Conservation (phyloP, 169 alveolate genomes). For the Toxoplasma gondii region DNA sequence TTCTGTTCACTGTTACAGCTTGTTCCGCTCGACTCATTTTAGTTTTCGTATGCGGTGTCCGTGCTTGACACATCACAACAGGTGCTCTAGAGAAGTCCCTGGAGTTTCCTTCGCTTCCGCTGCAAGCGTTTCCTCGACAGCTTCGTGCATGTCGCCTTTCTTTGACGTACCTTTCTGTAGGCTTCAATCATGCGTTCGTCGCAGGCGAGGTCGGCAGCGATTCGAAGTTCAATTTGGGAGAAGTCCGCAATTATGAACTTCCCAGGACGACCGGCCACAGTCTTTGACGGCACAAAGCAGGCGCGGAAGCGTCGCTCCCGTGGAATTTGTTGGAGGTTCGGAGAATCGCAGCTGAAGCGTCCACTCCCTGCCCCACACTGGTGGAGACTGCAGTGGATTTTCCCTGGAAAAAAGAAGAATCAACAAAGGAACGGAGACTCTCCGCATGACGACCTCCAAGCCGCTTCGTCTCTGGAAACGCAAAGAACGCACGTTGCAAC, state of each 20-base stretch:
- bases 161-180: conserved; percentile 68
- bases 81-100: too few relatives aligned
- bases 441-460: neutral
- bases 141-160: too few relatives aligned
- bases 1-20: too few relatives aligned
- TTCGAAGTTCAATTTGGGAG: conserved; percentile 86
- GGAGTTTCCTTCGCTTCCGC: too few relatives aligned
- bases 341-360: conserved; percentile 87
- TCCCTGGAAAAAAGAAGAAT: conserved; percentile 62
- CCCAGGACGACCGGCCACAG: neutral
- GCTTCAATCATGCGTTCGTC: conserved; percentile 87
- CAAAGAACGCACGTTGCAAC: too few relatives aligned
- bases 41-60: too few relatives aligned
- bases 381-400: conserved; percentile 85
- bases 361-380: conserved; percentile 89
- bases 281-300: conserved; percentile 80
- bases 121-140: too few relatives aligned
- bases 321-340: conserved; percentile 90
- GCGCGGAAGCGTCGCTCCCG: conserved; percentile 82
- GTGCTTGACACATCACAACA: too few relatives aligned
- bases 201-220: conserved; percentile 87
- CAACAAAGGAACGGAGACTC: neutral
- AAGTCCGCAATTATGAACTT: conserved; percentile 84
- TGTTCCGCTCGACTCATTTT: too few relatives aligned
- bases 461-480: neutral